phyloP scores from a whole-genome alignment of 164 flowering plant genomes.

The Macadamia integrifolia region DNA sequence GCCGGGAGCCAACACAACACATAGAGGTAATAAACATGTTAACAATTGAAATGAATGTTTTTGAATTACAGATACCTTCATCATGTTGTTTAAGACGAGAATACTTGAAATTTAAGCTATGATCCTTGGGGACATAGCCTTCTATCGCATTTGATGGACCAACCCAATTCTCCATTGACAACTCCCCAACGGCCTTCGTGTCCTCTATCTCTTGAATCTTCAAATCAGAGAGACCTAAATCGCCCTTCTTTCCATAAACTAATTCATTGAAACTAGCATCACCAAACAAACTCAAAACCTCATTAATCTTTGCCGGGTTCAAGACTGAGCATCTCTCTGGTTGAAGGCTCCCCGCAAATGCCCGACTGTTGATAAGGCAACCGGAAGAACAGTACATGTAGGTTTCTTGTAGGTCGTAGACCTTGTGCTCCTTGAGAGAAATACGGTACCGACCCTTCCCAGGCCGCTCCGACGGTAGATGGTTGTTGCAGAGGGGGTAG shows the following conservation, averaged over 20 bases:
- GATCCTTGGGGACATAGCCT: conserved; percentile 76
- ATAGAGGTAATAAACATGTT: no score
- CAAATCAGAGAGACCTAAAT: conserved; percentile 42
- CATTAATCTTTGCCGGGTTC: conserved; percentile 31
- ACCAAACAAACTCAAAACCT: conserved; percentile 52
- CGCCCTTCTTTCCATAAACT: conserved; percentile 30
- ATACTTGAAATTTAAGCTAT: conserved; percentile 5
- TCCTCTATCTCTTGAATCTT: conserved; percentile 58
- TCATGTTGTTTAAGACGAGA: conserved; percentile 8
- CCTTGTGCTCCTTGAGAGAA: conserved; percentile 77
- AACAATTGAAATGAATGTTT: no score
- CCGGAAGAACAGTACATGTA: conserved; percentile 56
- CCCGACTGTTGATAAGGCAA: conserved; percentile 57
- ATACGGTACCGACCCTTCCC: conserved; percentile 64
- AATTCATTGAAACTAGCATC: conserved; percentile 23
- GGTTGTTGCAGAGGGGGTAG: conserved; percentile 65
- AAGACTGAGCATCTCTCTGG: conserved; percentile 40
- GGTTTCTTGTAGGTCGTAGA: conserved; percentile 71
- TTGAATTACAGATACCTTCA: conserved; percentile 29
- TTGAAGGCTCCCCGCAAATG: conserved; percentile 45
- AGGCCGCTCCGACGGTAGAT: conserved; percentile 39
- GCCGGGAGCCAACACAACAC: no score
- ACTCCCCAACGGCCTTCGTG: conserved; percentile 31
- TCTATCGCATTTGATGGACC: conserved; percentile 91
- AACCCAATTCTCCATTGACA: conserved; percentile 52